Base-by-base conservation (phyloP, 106 monocot genomes). In the Xerophyta viscosa region DNA sequence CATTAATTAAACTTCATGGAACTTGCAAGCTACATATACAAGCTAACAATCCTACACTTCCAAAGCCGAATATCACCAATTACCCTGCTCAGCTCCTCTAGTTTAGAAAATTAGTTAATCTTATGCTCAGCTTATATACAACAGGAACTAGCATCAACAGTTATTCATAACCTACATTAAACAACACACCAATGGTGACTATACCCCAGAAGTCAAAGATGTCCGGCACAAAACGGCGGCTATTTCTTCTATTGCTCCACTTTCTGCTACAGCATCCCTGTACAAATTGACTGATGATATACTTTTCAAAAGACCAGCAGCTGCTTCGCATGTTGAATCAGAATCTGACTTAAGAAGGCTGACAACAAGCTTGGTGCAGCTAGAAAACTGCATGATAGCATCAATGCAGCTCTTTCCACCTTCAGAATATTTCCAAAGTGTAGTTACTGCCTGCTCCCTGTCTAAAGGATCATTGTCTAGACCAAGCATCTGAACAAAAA, bases 401-500 rank as follows among this genome's bases (percentile, higher is more conserved):
- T 91, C 81, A 31, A 91, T 50, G 47, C 77, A 82, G n/a, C 77
- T 53, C 54, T 72, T 76, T 19, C 85, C 91, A 41, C 91, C 78
- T 48, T 78, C 61, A 7, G 85, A 77, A 68, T 86, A 91, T 50
- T 79, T 78, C 77, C 86, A 86, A 14, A 91, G 69, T 24, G 85
- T 86, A 4, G 54, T 20, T 37, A 86, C 64, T 27, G 91, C 91
- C 11, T 86, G 85, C 61, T 91, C 85, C 50, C 91, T 78, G 52
- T 91, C 85, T 22, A 85, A 71, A 46, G 75, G 75, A 67, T 86
- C 81, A 57, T 86, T 91, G 60, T 85, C 72, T 39, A 82, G 61
- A 22, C 81, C 85, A 46, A 91, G 86, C 91, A 86, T 86, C 48
- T 72, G 63, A 54, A 86, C 74, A 65, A 86, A 91, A 57, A 91